A percentile compares a stretch with the other conserved stretches of the same genome.
These are phyloP conservation scores for Elymus sibiricus DNA, from an alignment of 176 grass and related monocot species.

Conservation along the genomic window DNA sequence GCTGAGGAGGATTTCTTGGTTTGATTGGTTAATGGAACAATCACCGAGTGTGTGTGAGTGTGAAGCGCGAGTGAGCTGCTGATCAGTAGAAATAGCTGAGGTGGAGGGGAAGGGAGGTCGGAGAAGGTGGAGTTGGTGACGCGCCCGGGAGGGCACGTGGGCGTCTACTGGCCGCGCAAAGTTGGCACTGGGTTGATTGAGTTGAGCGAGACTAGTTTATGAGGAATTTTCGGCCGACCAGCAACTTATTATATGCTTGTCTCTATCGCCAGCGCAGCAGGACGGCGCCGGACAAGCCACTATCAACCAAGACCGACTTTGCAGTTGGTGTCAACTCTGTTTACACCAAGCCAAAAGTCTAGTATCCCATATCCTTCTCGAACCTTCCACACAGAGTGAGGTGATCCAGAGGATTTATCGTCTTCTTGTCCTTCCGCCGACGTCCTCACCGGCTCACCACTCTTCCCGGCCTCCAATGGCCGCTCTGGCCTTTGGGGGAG, in stretches of 20 bases:
- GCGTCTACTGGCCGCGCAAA: slow-evolving; percentile 25
- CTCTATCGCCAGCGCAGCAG: neutral
- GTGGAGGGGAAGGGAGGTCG: neutral
- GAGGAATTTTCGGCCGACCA: neutral
- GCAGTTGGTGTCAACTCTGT: neutral
- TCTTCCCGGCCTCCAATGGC: too few relatives aligned
- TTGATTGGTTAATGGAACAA: neutral
- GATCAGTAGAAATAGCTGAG: slow-evolving; percentile 43
- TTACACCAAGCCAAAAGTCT: neutral
- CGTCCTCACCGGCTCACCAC: too few relatives aligned
- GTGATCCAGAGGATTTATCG: neutral
- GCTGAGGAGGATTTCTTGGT: neutral
- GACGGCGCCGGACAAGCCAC: neutral
- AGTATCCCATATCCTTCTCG: neutral
- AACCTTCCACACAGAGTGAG: neutral
- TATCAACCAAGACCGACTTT: neutral
- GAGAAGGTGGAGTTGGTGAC: slow-evolving; percentile 35
- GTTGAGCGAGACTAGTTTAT: neutral
- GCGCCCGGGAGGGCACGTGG: slow-evolving; percentile 29
- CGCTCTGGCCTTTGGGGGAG: too few relatives aligned
- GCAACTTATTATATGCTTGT: neutral
- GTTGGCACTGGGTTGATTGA: neutral
- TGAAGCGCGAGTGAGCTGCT: slow-evolving; percentile 35
- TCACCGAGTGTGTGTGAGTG: slow-evolving; percentile 19
- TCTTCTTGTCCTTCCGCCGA: too few relatives aligned